A percentile compares a stretch with the other conserved stretches of the same genome.
These are phyloP conservation scores for Penicillium rolfsii DNA, from an alignment of 2,329 filamentous ascomycete species.

Conservation along the genomic window DNA sequence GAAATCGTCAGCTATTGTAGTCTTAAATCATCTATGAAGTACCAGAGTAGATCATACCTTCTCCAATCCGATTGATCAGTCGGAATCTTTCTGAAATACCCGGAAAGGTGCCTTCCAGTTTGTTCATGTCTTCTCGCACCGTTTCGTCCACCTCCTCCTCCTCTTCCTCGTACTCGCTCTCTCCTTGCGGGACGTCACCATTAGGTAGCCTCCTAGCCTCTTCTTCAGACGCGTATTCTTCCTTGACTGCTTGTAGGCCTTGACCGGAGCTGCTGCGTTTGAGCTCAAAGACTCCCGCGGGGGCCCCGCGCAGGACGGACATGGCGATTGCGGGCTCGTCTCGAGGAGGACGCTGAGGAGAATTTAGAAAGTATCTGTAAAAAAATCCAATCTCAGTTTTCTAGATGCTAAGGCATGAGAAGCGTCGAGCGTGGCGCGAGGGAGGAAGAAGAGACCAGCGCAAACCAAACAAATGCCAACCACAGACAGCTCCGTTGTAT, in stretches of 20 bases:
- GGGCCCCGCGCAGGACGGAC: slow-evolving; percentile 31
- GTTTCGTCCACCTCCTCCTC: slow-evolving; percentile 50
- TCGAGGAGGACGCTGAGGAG: not conserved
- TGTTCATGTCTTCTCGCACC: slow-evolving; percentile 84
- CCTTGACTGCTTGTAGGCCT: slow-evolving; percentile 17
- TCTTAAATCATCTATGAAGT: not conserved
- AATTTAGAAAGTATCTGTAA: not conserved
- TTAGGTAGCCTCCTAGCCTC: slow-evolving; percentile 18
- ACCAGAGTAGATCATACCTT: slow-evolving; percentile 61
- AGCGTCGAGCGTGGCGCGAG: slow-evolving; percentile 2
- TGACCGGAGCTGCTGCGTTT: slow-evolving; percentile 26
- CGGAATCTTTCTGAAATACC: slow-evolving; percentile 84
- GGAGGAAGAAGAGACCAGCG: slow-evolving; percentile 3
- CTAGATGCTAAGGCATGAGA: not conserved
- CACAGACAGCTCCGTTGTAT: slow-evolving; percentile 17
- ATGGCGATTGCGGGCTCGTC: slow-evolving; percentile 20
- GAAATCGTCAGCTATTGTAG: slow-evolving; percentile 7
- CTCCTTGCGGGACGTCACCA: slow-evolving; percentile 23
- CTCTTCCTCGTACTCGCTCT: slow-evolving; percentile 41
- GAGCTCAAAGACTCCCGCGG: slow-evolving; percentile 32
- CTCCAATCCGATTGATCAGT: slow-evolving; percentile 93
- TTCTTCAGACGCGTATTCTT: slow-evolving; percentile 24
- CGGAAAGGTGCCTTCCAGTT: slow-evolving; percentile 78
- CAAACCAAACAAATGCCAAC: slow-evolving; percentile 8
- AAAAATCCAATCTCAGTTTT: not conserved